These are phyloP conservation scores for Gelatoporia subvermispora DNA, from an alignment of 768 basidiomycete genomes.

Conservation along the genomic window DNA sequence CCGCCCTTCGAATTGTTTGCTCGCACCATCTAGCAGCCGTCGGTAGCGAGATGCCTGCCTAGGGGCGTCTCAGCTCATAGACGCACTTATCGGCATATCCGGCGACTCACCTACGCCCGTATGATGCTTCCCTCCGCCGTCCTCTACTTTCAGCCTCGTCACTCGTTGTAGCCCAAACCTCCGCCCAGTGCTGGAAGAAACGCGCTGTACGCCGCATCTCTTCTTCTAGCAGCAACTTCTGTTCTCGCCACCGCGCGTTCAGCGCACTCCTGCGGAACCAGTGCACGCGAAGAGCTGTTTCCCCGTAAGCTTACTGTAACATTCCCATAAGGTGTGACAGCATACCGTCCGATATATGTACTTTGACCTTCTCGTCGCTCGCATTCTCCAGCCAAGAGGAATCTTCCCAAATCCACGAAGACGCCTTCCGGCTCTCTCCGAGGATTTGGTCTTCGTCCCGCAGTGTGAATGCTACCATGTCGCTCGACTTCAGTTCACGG, in stretches of 20 bases:
- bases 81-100: not conserved
- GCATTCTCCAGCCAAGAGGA: not conserved
- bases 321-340: no score
- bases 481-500: not conserved
- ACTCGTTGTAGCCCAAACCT: not conserved
- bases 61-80: not conserved
- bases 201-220: conserved; percentile 3
- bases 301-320: no score
- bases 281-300: conserved; percentile 1
- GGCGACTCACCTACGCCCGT: conserved; percentile 1
- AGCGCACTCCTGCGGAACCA: conserved; percentile 3
- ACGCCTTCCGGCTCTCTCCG: not conserved
- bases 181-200: not conserved
- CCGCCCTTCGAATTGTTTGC: no score
- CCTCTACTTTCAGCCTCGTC: not conserved
- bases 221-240: conserved; percentile 1
- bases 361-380: not conserved
- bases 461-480: not conserved
- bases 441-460: not conserved
- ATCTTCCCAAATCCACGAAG: conserved; percentile 6
- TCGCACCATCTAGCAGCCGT: not conserved
- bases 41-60: not conserved
- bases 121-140: not conserved
- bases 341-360: not conserved
- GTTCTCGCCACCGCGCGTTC: conserved; percentile 1